These are phyloP conservation scores for Daldinia eschscholtzii DNA, from an alignment of 2,329 filamentous ascomycete genomes.

Conservation along the genomic window DNA sequence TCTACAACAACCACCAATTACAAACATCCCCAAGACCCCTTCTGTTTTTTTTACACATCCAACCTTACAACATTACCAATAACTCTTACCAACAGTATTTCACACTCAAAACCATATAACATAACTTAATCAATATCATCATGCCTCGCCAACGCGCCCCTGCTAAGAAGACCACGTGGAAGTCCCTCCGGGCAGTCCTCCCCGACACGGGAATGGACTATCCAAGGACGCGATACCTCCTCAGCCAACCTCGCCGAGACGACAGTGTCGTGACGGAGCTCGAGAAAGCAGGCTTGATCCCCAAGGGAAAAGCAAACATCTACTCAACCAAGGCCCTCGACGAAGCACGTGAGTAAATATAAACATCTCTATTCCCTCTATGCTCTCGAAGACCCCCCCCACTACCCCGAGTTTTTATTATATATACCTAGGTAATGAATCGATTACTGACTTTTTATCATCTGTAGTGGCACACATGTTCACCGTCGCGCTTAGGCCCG, in stretches of 20 bases:
- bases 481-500: neutral
- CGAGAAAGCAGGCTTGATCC: neutral
- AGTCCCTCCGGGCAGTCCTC: neutral
- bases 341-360: neutral
- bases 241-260: neutral
- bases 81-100: no score
- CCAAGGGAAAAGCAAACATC: neutral
- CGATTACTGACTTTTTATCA: neutral
- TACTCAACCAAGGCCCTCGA: neutral
- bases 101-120: no score
- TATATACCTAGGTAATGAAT: neutral
- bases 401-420: no score
- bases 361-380: neutral
- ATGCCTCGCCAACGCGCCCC: no score
- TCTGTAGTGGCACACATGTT: neutral
- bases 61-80: no score
- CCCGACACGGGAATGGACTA: neutral
- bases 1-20: neutral
- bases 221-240: neutral
- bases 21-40: neutral
- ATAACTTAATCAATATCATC: no score
- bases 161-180: neutral
- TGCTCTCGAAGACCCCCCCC: neutral
- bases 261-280: neutral
- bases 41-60: no score